These are phyloP conservation scores for Passalora sequoiae DNA, from an alignment of 2,329 filamentous ascomycete genomes.

Conservation along the genomic window DNA sequence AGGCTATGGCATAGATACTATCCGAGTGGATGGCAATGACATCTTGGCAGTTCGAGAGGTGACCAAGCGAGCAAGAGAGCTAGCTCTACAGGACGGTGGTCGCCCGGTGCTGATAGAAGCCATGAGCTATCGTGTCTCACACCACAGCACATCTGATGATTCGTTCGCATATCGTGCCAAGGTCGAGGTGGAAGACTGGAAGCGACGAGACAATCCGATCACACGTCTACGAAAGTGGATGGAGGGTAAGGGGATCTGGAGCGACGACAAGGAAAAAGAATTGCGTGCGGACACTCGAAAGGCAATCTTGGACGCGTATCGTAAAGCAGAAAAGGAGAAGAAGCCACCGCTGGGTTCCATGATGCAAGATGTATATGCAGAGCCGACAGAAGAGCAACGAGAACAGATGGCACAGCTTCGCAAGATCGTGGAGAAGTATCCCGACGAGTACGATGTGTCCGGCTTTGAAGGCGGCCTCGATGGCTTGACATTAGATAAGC, in stretches of 20 bases:
- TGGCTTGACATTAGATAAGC: slow-evolving; percentile 45
- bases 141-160: slow-evolving; percentile 95
- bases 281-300: slow-evolving; percentile 62
- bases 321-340: slow-evolving; percentile 74
- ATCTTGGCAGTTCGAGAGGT: slow-evolving; percentile 82
- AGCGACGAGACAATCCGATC: slow-evolving; percentile 81
- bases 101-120: slow-evolving; percentile 84
- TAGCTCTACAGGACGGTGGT: slow-evolving; percentile 76
- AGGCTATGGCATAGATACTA: slow-evolving; percentile 90
- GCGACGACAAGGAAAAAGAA: slow-evolving; percentile 74
- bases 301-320: slow-evolving; percentile 77
- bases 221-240: slow-evolving; percentile 84
- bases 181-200: slow-evolving; percentile 94
- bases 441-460: slow-evolving; percentile 81
- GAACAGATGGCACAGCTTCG: slow-evolving; percentile 72
- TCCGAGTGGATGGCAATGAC: slow-evolving; percentile 90
- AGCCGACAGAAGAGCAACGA: slow-evolving; percentile 71
- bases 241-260: slow-evolving; percentile 76
- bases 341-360: slow-evolving; percentile 65
- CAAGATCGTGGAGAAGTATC: slow-evolving; percentile 76
- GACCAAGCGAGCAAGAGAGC: slow-evolving; percentile 67
- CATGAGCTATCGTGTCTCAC: slow-evolving; percentile 96
- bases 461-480: slow-evolving; percentile 69
- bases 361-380: slow-evolving; percentile 88
- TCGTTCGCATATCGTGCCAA: slow-evolving; percentile 91